Percentiles rank a stretch among this genome's conserved stretches.
Evolutionary conservation across 192 early-diverging fungal species (phyloP).

Genomic region (Coemansia sp.): DNA sequence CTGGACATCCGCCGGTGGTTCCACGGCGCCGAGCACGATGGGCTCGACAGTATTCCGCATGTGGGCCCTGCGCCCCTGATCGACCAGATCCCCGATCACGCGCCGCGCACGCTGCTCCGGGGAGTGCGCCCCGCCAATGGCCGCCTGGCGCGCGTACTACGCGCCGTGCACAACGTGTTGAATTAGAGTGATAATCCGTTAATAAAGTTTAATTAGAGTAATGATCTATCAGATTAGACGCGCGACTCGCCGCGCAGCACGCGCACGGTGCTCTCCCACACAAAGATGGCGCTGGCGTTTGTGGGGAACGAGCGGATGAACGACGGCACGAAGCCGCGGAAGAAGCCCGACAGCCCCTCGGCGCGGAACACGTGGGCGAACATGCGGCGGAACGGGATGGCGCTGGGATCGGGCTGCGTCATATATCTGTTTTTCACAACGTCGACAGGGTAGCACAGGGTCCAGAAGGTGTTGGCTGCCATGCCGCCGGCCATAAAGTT

Average conservation of each 20-base stretch:
- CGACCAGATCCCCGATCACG: neutral
- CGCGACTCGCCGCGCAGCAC: conserved; percentile 35
- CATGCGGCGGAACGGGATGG: conserved; percentile 50
- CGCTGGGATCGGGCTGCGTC: conserved; percentile 79
- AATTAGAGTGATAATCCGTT: neutral
- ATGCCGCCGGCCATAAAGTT: conserved; percentile 80
- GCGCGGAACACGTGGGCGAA: conserved; percentile 46
- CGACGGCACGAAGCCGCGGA: conserved; percentile 85
- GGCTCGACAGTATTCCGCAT: conserved; percentile 17
- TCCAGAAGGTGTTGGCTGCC: conserved; percentile 90
- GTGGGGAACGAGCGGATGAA: conserved; percentile 93
- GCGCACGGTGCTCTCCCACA: conserved; percentile 75
- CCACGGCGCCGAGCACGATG: conserved; percentile 32
- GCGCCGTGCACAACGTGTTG: neutral
- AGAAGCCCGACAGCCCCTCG: conserved; percentile 83
- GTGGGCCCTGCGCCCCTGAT: conserved; percentile 1
- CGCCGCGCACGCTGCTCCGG: neutral
- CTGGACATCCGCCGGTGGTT: conserved; percentile 51
- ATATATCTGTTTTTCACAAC: conserved; percentile 92
- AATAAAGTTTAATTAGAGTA: neutral
- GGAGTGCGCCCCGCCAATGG: neutral
- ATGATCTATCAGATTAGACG: conserved; percentile 5
- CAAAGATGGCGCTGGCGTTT: conserved; percentile 90
- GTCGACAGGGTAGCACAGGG: conserved; percentile 76
- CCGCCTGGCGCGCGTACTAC: neutral